A percentile compares a stretch with the other conserved stretches of the same genome.
Evolutionary conservation across 345 rosid genomes (phyloP).

Genomic region (Eutrema heterophyllum): DNA sequence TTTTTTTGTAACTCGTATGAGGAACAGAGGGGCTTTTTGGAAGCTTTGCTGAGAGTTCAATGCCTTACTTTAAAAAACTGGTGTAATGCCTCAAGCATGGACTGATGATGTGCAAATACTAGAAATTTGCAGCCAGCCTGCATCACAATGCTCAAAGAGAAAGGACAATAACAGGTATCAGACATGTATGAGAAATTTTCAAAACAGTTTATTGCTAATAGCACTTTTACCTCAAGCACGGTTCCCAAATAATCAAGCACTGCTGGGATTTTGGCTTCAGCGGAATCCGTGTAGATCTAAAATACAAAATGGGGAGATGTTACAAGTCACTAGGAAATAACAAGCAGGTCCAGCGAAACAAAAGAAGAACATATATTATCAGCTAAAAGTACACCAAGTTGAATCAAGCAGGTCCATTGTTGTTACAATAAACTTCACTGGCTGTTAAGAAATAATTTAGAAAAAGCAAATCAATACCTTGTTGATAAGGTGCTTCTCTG

Average conservation of each 20-base stretch:
- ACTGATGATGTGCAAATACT: slow-evolving; percentile 83
- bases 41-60: slow-evolving; percentile 11
- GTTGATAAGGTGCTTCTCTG: slow-evolving; percentile 76
- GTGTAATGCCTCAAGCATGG: slow-evolving; percentile 82
- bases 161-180: slow-evolving; percentile 10
- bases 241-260: slow-evolving; percentile 82
- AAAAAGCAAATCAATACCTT: slow-evolving; percentile 44
- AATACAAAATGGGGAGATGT: slow-evolving; percentile 12
- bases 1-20: slow-evolving; percentile 19
- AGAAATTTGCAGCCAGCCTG: slow-evolving; percentile 98
- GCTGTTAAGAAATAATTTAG: neutral
- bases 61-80: slow-evolving; percentile 69
- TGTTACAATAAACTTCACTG: neutral
- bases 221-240: slow-evolving; percentile 62
- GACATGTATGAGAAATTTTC: neutral
- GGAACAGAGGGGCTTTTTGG: slow-evolving; percentile 3
- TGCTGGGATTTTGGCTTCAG: slow-evolving; percentile 89
- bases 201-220: neutral
- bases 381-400: neutral
- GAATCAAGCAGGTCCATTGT: neutral
- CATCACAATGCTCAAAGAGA: slow-evolving; percentile 18
- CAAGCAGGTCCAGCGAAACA: neutral
- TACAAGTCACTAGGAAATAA: slow-evolving; percentile 6
- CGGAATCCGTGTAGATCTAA: slow-evolving; percentile 91
- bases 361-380: neutral